Evolutionary conservation across 305 asterid genomes (phyloP).

Genomic region (Fraxinus baroniana): DNA sequence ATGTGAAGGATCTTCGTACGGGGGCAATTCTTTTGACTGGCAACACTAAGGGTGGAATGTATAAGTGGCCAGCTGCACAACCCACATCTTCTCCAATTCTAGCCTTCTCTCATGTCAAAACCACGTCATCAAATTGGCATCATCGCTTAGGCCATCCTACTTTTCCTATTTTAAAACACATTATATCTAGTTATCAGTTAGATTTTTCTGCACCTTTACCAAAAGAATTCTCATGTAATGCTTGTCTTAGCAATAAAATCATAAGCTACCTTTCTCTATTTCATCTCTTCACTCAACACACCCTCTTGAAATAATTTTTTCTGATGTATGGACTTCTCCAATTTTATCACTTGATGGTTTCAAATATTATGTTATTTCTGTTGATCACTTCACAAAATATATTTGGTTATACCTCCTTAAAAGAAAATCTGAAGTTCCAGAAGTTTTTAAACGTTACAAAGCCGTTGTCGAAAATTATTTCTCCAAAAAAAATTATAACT

Average conservation of each 20-base stretch:
- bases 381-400: background rate
- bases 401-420: conserved; percentile 2
- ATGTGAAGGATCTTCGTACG: background rate
- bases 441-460: background rate
- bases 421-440: background rate
- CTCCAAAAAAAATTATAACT: background rate
- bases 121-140: background rate
- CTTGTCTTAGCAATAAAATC: background rate
- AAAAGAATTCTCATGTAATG: background rate
- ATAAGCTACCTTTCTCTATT: background rate
- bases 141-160: background rate
- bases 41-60: background rate
- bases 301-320: background rate
- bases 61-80: background rate
- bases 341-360: background rate
- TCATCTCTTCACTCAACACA: no score
- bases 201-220: background rate
- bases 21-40: background rate
- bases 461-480: background rate
- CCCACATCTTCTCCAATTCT: background rate
- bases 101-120: background rate
- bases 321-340: conserved; percentile 3
- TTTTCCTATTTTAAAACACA: background rate
- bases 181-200: background rate
- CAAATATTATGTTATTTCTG: background rate